Conservation (phyloP, 2,329 filamentous ascomycete species). For the Scorias spongiosa region DNA sequence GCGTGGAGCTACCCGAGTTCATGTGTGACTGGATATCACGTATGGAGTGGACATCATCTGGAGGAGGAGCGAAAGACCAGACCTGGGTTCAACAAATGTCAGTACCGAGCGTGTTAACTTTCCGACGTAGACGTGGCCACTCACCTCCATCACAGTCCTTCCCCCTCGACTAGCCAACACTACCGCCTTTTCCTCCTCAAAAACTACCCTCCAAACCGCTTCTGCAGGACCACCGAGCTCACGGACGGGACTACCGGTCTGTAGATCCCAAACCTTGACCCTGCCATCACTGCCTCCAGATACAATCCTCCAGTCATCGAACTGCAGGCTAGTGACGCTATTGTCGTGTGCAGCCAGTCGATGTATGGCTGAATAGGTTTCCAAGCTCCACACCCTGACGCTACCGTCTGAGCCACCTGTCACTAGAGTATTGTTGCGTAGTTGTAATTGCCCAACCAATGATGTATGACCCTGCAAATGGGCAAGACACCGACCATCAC, state of each 20-base stretch:
- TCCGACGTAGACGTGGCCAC: slow-evolving; percentile 14
- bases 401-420: slow-evolving; percentile 94
- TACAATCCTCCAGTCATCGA: slow-evolving; percentile 88
- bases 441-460: slow-evolving; percentile 88
- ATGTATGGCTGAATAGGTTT: slow-evolving; percentile 83
- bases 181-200: slow-evolving; percentile 96
- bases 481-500: slow-evolving; percentile 53
- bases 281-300: slow-evolving; percentile 94
- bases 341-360: slow-evolving; percentile 93
- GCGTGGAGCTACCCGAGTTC: neutral
- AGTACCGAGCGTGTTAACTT: neutral
- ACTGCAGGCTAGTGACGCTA: slow-evolving; percentile 92
- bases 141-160: slow-evolving; percentile 91
- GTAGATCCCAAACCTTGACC: slow-evolving; percentile 96
- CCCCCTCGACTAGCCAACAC: slow-evolving; percentile 76
- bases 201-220: slow-evolving; percentile 93
- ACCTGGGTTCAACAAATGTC: slow-evolving; percentile 40
- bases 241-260: slow-evolving; percentile 76
- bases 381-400: slow-evolving; percentile 88
- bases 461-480: slow-evolving; percentile 95
- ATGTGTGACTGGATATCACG: neutral
- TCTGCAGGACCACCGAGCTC: slow-evolving; percentile 86
- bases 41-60: slow-evolving; percentile 26
- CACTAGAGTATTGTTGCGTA: slow-evolving; percentile 86
- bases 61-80: slow-evolving; percentile 85